These are phyloP conservation scores for Fusarium sp. DNA, from an alignment of 2,329 filamentous ascomycete genomes.

Conservation along the genomic window DNA sequence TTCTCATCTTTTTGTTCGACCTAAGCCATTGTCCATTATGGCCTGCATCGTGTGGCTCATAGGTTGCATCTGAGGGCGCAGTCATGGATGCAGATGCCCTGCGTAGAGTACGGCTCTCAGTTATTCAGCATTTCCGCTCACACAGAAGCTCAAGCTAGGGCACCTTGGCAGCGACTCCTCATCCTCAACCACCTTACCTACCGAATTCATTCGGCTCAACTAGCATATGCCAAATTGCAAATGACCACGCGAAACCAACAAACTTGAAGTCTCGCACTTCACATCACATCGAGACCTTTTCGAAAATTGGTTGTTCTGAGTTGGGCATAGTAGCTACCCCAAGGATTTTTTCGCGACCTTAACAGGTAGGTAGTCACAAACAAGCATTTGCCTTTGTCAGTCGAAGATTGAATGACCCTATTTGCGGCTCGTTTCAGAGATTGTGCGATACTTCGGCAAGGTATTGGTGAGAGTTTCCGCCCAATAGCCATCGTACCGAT, in stretches of 20 bases:
- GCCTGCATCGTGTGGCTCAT: conserved; percentile 29
- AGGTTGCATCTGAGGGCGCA: conserved; percentile 20
- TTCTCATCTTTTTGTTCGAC: conserved; percentile 28
- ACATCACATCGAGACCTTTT: conserved; percentile 3
- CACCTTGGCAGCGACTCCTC: conserved; percentile 11
- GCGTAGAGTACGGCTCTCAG: conserved; percentile 20
- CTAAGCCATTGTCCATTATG: conserved; percentile 35
- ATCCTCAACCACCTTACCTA: not conserved
- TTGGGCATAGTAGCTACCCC: conserved; percentile 5
- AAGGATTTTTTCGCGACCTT: conserved; percentile 10
- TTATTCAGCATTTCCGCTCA: conserved; percentile 16
- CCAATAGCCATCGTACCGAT: conserved; percentile 12
- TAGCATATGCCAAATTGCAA: not conserved
- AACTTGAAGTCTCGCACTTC: not conserved
- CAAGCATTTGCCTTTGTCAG: conserved; percentile 15
- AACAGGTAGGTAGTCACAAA: conserved; percentile 14
- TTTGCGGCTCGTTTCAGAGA: conserved; percentile 8
- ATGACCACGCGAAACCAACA: not conserved
- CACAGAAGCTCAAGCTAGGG: conserved; percentile 8
- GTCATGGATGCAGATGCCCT: conserved; percentile 14
- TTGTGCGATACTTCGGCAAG: conserved; percentile 7
- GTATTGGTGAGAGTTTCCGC: conserved; percentile 38
- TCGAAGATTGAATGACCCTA: conserved; percentile 29
- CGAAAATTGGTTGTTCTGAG: conserved; percentile 4
- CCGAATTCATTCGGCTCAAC: not conserved